These are phyloP conservation scores for Moniliophthora roreri DNA, from an alignment of 1,284 basidiomycete species.

Conservation along the genomic window DNA sequence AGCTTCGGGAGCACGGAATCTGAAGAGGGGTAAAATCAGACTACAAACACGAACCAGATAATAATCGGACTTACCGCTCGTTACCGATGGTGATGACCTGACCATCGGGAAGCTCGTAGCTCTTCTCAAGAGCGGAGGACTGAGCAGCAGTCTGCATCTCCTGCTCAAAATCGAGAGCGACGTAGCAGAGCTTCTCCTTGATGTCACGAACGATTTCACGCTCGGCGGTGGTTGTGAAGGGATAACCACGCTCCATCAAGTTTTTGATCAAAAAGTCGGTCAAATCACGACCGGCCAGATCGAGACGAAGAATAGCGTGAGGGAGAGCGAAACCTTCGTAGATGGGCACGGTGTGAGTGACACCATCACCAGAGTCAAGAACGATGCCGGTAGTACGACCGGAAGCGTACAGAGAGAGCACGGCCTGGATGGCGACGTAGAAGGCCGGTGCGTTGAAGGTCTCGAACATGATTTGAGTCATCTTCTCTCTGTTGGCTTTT, in stretches of 20 bases:
- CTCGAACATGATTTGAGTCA: too few species aligned
- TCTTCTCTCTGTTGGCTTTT: too few species aligned
- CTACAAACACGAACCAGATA: background rate
- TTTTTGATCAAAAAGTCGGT: slow-evolving; percentile 33
- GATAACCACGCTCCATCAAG: background rate
- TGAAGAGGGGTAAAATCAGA: background rate
- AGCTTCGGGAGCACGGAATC: slow-evolving; percentile 46
- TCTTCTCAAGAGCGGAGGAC: slow-evolving; percentile 79
- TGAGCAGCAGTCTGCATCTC: slow-evolving; percentile 81
- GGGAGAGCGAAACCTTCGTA: slow-evolving; percentile 84
- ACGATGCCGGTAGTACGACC: slow-evolving; percentile 90
- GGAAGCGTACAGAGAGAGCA: slow-evolving; percentile 86
- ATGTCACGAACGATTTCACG: too few species aligned
- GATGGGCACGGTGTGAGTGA: slow-evolving; percentile 87
- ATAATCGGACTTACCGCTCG: slow-evolving; percentile 51
- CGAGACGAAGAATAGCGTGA: slow-evolving; percentile 79
- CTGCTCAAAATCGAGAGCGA: slow-evolving; percentile 82
- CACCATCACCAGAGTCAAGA: slow-evolving; percentile 88
- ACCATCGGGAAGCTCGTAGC: slow-evolving; percentile 84
- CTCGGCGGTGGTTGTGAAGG: background rate
- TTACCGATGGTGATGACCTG: slow-evolving; percentile 86
- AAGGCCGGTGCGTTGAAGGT: slow-evolving; percentile 84
- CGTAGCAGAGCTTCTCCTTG: too few species aligned
- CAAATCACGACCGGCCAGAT: slow-evolving; percentile 80
- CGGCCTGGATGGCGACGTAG: slow-evolving; percentile 89